Conservation (phyloP, 441 rosid species). For the Daphne laureola region DNA sequence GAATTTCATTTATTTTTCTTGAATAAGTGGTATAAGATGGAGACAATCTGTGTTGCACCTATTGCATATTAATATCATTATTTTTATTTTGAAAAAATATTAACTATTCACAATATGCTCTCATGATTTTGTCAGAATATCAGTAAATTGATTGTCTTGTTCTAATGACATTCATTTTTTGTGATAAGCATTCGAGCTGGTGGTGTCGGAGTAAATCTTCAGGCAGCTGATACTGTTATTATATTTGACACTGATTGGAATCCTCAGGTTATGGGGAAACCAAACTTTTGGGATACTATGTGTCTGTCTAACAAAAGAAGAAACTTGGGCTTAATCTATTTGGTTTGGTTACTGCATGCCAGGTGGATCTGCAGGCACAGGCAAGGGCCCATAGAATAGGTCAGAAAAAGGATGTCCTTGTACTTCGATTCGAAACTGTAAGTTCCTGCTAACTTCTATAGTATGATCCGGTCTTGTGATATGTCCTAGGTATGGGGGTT, state of each 20-base stretch:
- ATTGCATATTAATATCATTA: no score
- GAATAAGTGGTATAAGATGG: no score
- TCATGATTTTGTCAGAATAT: neutral
- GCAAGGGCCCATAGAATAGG: slow-evolving; percentile 98
- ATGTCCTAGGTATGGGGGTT: neutral
- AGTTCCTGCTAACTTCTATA: slow-evolving; percentile 8
- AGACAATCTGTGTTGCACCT: no score
- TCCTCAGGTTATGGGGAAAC: slow-evolving; percentile 60
- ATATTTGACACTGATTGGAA: slow-evolving; percentile 97
- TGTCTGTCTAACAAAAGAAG: neutral
- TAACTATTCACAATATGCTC: neutral
- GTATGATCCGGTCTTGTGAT: neutral
- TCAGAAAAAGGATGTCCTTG: slow-evolving; percentile 95
- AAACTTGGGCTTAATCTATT: neutral
- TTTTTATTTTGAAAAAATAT: no score
- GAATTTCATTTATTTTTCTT: no score
- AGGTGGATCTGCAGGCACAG: slow-evolving; percentile 99
- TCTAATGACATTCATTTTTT: slow-evolving; percentile 20
- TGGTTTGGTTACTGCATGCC: slow-evolving; percentile 10
- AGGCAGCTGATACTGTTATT: slow-evolving; percentile 94
- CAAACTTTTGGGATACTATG: slow-evolving; percentile 8
- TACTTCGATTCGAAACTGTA: slow-evolving; percentile 93
- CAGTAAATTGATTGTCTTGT: slow-evolving; percentile 11
- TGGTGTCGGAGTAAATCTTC: slow-evolving; percentile 97
- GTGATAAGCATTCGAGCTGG: slow-evolving; percentile 87